Percentiles rank a stretch among this genome's conserved stretches.
Evolutionary conservation across 345 rosid genomes (phyloP).

Genomic region (Acer negundo): DNA sequence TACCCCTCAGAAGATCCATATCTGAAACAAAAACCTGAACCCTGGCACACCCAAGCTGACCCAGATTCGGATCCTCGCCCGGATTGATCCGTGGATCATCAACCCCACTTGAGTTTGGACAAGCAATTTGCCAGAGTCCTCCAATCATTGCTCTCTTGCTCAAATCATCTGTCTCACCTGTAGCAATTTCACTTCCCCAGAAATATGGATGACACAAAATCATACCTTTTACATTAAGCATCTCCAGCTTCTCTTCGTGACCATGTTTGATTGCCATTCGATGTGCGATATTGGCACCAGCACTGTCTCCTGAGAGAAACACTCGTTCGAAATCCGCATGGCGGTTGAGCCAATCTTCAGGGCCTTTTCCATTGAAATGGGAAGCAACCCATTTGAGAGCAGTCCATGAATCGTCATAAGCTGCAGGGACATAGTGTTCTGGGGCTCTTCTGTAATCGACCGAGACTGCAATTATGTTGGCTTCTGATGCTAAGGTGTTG

Average conservation of each 20-base stretch:
- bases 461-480: constrained; percentile 28
- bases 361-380: constrained; percentile 29
- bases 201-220: constrained; percentile 34
- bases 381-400: constrained; percentile 43
- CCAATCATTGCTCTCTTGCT: not conserved
- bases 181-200: constrained; percentile 28
- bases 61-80: constrained; percentile 33
- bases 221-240: constrained; percentile 24
- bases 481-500: constrained; percentile 26
- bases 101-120: constrained; percentile 38
- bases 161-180: not conserved
- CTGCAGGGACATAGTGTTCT: constrained; percentile 16
- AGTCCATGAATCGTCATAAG: constrained; percentile 35
- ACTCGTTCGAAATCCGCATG: constrained; percentile 29
- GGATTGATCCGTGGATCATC: constrained; percentile 59
- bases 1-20: constrained; percentile 33
- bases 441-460: constrained; percentile 25
- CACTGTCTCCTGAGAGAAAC: constrained; percentile 47
- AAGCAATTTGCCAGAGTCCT: constrained; percentile 26
- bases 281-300: constrained; percentile 45
- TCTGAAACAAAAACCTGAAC: constrained; percentile 51
- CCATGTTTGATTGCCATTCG: constrained; percentile 31
- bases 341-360: constrained; percentile 41
- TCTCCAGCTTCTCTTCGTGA: constrained; percentile 14
- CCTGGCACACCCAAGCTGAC: constrained; percentile 36